Evolutionary conservation across 352 stramenopile genomes (phyloP).

Genomic region (Phytophthora idaei): DNA sequence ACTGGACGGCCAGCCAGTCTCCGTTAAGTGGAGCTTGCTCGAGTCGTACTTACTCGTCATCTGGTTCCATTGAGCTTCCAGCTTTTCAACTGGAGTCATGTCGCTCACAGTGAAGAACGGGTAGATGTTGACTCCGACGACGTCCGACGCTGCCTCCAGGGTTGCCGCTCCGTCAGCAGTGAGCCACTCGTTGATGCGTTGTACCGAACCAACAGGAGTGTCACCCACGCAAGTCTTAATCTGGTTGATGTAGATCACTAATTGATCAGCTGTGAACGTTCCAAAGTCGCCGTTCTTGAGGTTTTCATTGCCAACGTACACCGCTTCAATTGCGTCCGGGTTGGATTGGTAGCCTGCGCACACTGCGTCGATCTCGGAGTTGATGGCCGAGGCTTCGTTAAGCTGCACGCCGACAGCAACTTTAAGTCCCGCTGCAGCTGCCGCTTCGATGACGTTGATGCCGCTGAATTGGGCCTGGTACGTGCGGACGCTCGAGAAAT

Average conservation of each 20-base stretch:
- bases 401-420: constrained; percentile 71
- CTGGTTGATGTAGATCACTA: constrained; percentile 54
- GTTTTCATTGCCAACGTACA: constrained; percentile 82
- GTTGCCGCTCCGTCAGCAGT: constrained; percentile 34
- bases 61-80: constrained; percentile 55
- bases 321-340: constrained; percentile 50
- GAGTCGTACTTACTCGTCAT: constrained; percentile 50
- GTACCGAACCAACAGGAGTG: constrained; percentile 60
- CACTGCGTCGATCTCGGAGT: constrained; percentile 61
- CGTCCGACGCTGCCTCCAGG: constrained; percentile 45
- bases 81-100: constrained; percentile 48
- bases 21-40: constrained; percentile 53
- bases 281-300: constrained; percentile 59
- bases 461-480: constrained; percentile 70
- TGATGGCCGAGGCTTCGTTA: constrained; percentile 41
- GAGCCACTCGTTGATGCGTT: constrained; percentile 74
- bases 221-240: constrained; percentile 54
- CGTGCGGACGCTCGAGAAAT: constrained; percentile 72
- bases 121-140: constrained; percentile 75
- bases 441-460: constrained; percentile 58
- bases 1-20: constrained; percentile 65
- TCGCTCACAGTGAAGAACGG: constrained; percentile 63
- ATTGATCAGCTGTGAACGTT: constrained; percentile 35
- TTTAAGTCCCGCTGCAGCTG: constrained; percentile 50
- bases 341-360: constrained; percentile 49